Evolutionary conservation across 257 asterid species (phyloP).

Genomic region (Solanum pimpinellifolium): DNA sequence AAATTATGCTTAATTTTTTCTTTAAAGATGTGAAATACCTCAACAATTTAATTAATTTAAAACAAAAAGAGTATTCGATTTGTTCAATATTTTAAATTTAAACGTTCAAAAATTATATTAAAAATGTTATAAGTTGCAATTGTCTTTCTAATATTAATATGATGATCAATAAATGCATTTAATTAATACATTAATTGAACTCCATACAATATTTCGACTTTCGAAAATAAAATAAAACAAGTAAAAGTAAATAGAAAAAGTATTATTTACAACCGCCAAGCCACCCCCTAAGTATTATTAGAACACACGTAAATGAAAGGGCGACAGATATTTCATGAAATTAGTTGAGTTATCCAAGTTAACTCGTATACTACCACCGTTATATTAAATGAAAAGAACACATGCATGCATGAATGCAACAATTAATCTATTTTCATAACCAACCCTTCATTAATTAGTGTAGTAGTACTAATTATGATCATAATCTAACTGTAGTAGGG

Average conservation of each 20-base stretch:
- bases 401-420: background rate
- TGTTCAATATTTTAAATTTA: too few relatives aligned
- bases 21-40: too few relatives aligned
- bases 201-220: background rate
- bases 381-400: background rate
- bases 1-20: too few relatives aligned
- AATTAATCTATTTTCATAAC: background rate
- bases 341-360: background rate
- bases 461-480: background rate
- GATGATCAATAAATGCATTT: background rate
- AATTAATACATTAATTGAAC: background rate
- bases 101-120: too few relatives aligned
- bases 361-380: background rate
- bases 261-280: background rate
- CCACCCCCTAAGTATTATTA: background rate
- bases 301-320: background rate
- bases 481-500: background rate
- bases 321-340: background rate
- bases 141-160: background rate
- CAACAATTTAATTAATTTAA: too few relatives aligned
- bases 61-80: too few relatives aligned
- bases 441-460: background rate
- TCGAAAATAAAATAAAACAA: too few relatives aligned
- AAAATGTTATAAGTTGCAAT: background rate
- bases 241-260: background rate